These are phyloP conservation scores for Lecanicillium sp. DNA, from an alignment of 2,329 filamentous ascomycete species.

Conservation along the genomic window DNA sequence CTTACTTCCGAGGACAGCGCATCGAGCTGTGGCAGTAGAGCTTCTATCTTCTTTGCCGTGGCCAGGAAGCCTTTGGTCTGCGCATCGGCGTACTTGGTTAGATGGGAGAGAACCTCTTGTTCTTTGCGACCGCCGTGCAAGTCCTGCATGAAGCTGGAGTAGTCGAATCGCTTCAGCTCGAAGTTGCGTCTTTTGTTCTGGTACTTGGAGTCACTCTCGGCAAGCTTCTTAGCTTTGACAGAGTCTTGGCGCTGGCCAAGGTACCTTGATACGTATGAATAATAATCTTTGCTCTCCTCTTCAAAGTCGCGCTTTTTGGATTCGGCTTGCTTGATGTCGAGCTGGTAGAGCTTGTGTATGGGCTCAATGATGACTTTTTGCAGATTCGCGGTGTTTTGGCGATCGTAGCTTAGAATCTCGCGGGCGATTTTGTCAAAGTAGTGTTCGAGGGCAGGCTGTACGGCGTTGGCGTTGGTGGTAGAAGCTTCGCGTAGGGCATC, in stretches of 20 bases:
- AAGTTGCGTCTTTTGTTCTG: slow-evolving; percentile 91
- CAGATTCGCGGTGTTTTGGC: slow-evolving; percentile 73
- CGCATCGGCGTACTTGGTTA: slow-evolving; percentile 88
- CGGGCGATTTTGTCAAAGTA: slow-evolving; percentile 96
- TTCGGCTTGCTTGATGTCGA: slow-evolving; percentile 97
- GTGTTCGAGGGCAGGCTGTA: slow-evolving; percentile 94
- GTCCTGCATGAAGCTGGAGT: slow-evolving; percentile 98
- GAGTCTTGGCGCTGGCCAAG: slow-evolving; percentile 95
- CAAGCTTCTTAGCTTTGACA: slow-evolving; percentile 93
- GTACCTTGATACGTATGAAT: slow-evolving; percentile 89
- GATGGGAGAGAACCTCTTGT: slow-evolving; percentile 88
- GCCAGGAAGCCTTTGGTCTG: slow-evolving; percentile 79
- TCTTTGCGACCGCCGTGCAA: slow-evolving; percentile 98
- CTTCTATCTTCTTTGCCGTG: slow-evolving; percentile 82
- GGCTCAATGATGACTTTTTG: slow-evolving; percentile 95
- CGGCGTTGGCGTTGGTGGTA: slow-evolving; percentile 85
- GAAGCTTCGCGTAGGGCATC: slow-evolving; percentile 83
- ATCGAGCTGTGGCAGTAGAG: slow-evolving; percentile 80
- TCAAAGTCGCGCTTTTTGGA: slow-evolving; percentile 97
- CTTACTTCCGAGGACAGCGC: slow-evolving; percentile 84
- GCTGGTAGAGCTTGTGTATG: slow-evolving; percentile 80
- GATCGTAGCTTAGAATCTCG: slow-evolving; percentile 83
- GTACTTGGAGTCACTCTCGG: slow-evolving; percentile 92
- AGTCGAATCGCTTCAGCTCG: slow-evolving; percentile 95
- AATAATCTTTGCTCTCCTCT: slow-evolving; percentile 98